A percentile compares a stretch with the other conserved stretches of the same genome.
Conservation (phyloP, 345 rosid species). For the Mangifera indica region DNA sequence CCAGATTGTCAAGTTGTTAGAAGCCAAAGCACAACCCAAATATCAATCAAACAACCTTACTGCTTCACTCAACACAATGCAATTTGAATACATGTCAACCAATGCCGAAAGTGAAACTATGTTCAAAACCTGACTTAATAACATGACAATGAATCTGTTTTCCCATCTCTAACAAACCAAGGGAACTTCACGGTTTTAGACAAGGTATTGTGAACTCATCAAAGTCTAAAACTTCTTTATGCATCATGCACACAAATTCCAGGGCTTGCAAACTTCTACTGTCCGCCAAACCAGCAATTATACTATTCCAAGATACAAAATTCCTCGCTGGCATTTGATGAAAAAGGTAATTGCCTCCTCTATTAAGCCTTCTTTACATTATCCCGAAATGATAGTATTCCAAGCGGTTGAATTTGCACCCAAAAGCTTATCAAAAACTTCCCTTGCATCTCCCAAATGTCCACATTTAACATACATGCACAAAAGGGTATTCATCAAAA, state of each 20-base stretch:
- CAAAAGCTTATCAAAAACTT: constrained; percentile 37
- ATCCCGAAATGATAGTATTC: constrained; percentile 73
- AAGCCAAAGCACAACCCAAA: neutral
- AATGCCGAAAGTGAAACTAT: constrained; percentile 57
- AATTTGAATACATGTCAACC: constrained; percentile 72
- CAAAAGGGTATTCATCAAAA: constrained; percentile 65
- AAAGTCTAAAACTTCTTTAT: constrained; percentile 49
- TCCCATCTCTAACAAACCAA: constrained; percentile 45
- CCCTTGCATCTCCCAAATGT: constrained; percentile 50
- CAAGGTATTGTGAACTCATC: constrained; percentile 70
- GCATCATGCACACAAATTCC: constrained; percentile 57
- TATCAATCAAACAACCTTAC: constrained; percentile 33
- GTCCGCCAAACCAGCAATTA: constrained; percentile 65
- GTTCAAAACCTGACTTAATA: constrained; percentile 50
- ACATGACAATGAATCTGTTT: constrained; percentile 58
- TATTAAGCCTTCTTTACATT: constrained; percentile 56
- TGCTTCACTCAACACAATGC: constrained; percentile 43
- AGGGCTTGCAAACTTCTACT: constrained; percentile 46
- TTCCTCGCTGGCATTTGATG: constrained; percentile 44
- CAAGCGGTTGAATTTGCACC: constrained; percentile 51
- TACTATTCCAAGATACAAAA: constrained; percentile 65
- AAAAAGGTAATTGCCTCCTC: constrained; percentile 61
- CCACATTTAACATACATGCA: constrained; percentile 76
- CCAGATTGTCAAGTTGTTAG: constrained; percentile 42
- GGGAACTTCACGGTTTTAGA: constrained; percentile 50